Conservation (phyloP, 495 filamentous ascomycete species). For the Neurospora sp. region DNA sequence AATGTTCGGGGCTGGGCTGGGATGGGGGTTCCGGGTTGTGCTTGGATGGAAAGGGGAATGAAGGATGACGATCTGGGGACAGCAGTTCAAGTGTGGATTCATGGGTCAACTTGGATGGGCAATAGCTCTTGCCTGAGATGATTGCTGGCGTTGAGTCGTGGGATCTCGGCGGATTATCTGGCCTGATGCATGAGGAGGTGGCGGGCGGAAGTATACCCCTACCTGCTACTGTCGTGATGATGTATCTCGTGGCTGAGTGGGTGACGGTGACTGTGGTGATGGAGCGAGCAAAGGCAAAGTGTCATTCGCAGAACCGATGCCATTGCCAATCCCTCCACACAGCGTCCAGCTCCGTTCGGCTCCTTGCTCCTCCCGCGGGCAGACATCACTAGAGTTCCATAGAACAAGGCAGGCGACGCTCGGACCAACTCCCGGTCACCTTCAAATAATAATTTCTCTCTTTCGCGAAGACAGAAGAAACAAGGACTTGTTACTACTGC, state of each 20-base stretch:
- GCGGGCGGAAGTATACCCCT: not conserved
- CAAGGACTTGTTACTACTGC: conserved; percentile 1
- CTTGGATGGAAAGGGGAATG: not conserved
- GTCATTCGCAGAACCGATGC: not conserved
- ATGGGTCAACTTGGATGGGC: not conserved
- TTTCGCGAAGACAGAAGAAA: conserved; percentile 11
- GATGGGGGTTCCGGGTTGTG: not conserved
- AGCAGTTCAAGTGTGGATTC: not conserved
- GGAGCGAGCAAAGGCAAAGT: not conserved
- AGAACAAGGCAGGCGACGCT: conserved; percentile 11
- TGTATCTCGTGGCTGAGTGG: not conserved
- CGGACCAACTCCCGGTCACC: conserved; percentile 18
- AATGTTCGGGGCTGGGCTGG: not conserved
- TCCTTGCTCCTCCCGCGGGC: not conserved
- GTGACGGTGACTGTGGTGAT: not conserved
- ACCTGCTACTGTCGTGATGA: not conserved
- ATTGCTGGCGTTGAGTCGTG: not conserved
- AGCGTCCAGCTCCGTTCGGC: not conserved
- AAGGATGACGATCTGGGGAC: not conserved
- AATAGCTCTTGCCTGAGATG: not conserved
- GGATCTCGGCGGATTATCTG: not conserved
- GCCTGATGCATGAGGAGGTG: not conserved
- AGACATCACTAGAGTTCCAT: not conserved
- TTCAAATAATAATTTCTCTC: conserved; percentile 27
- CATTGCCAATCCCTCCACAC: not conserved